Evolutionary conservation across 2,329 filamentous ascomycete genomes (phyloP).

Genomic region (Aspergillus ochraceoroseus): DNA sequence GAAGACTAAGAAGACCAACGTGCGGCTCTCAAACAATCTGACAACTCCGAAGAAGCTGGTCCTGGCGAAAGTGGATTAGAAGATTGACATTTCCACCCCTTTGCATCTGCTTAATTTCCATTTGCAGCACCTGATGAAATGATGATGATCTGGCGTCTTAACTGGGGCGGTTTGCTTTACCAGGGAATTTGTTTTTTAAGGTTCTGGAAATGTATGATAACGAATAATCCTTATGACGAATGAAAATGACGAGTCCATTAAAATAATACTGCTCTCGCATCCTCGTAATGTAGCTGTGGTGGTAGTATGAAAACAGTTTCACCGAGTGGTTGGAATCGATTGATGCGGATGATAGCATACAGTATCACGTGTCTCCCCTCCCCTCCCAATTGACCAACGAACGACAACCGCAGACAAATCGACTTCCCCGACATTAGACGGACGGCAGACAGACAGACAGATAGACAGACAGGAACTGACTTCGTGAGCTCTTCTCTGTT

Average conservation of each 20-base stretch:
- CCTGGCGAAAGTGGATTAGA: conserved; percentile 69
- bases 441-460: background rate
- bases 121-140: no score
- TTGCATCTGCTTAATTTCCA: no score
- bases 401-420: conserved; percentile 4
- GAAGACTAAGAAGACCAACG: conserved; percentile 67
- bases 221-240: conserved; percentile 8
- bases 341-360: no score
- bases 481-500: conserved; percentile 5
- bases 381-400: conserved; percentile 9
- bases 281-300: no score
- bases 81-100: conserved; percentile 4
- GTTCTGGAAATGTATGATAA: conserved; percentile 11
- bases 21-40: conserved; percentile 77
- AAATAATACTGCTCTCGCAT: background rate
- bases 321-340: no score
- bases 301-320: no score
- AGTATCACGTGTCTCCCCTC: conserved; percentile 10
- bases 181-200: background rate
- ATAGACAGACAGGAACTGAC: background rate
- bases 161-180: conserved; percentile 1
- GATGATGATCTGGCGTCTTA: conserved; percentile 11
- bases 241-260: background rate
- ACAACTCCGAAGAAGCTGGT: conserved; percentile 64
- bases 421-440: conserved; percentile 10